phyloP scores from a whole-genome alignment of 805 yeast species.

The Barnettozyma pratensis region DNA sequence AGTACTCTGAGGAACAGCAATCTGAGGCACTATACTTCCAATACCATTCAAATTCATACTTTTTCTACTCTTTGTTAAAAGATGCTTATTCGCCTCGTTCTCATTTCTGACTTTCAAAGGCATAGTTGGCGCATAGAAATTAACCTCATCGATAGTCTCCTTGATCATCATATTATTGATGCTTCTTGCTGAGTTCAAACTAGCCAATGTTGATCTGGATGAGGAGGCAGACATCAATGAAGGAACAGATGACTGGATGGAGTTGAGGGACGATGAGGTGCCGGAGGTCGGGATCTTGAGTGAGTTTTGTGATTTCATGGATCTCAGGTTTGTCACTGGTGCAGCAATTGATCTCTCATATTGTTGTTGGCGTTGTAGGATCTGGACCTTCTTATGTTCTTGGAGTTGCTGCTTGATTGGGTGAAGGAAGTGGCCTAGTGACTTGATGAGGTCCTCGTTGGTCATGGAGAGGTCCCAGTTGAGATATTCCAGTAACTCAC shows the following conservation, averaged over 20 bases:
- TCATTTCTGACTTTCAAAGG: slow-evolving; percentile 21
- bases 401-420: slow-evolving; percentile 52
- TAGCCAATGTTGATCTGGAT: slow-evolving; percentile 33
- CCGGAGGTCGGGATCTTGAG: slow-evolving; percentile 5
- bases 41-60: slow-evolving; percentile 7
- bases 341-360: slow-evolving; percentile 6
- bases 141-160: slow-evolving; percentile 7
- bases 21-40: slow-evolving; percentile 2
- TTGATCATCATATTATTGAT: slow-evolving; percentile 2
- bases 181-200: slow-evolving; percentile 18
- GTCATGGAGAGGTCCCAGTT: slow-evolving; percentile 80
- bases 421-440: slow-evolving; percentile 68
- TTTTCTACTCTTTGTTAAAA: slow-evolving; percentile 8
- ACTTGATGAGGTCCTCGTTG: slow-evolving; percentile 62
- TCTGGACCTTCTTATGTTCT: slow-evolving; percentile 21
- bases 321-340: slow-evolving; percentile 9
- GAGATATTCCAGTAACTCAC: slow-evolving; percentile 75
- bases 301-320: slow-evolving; percentile 14
- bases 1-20: background rate
- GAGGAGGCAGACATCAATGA: slow-evolving; percentile 36
- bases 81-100: slow-evolving; percentile 14
- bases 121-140: slow-evolving; percentile 9
- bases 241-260: slow-evolving; percentile 29
- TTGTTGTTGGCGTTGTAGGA: slow-evolving; percentile 22
- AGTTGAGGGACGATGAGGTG: slow-evolving; percentile 22